phyloP scores from a whole-genome alignment of 768 basidiomycete genomes.

The Kwoniella pini region DNA sequence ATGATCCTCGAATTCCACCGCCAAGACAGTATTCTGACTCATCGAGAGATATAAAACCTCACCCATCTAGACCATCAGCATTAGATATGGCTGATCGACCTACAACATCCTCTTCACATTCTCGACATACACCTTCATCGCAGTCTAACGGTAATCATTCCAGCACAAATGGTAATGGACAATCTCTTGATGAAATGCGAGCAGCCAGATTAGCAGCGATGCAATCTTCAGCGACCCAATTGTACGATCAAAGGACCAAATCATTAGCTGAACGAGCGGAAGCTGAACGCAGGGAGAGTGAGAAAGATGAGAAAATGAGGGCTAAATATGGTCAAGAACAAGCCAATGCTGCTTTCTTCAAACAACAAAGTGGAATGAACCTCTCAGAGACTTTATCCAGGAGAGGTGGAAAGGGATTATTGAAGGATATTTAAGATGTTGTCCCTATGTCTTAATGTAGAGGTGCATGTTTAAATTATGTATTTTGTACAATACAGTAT shows the following conservation, averaged over 20 bases:
- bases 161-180: background rate
- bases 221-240: conserved; percentile 68
- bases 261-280: conserved; percentile 69
- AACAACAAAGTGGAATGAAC: conserved; percentile 63
- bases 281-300: conserved; percentile 76
- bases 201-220: conserved; percentile 88
- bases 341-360: conserved; percentile 78
- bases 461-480: too few species aligned
- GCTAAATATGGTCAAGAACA: conserved; percentile 62
- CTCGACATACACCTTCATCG: background rate
- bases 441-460: too few species aligned
- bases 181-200: conserved; percentile 56
- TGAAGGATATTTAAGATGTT: conserved; percentile 42
- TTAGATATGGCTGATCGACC: conserved; percentile 40
- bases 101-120: conserved; percentile 21
- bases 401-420: conserved; percentile 52
- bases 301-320: conserved; percentile 68
- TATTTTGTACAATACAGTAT: too few species aligned
- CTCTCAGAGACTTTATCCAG: conserved; percentile 50
- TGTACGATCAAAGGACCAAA: conserved; percentile 70
- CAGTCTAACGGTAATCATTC: background rate
- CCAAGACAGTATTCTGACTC: conserved; percentile 51
- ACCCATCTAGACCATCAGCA: conserved; percentile 50
- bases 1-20: conserved; percentile 49
- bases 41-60: conserved; percentile 56